phyloP scores from a whole-genome alignment of 2,329 filamentous ascomycete species.

The Talaromyces sp. region DNA sequence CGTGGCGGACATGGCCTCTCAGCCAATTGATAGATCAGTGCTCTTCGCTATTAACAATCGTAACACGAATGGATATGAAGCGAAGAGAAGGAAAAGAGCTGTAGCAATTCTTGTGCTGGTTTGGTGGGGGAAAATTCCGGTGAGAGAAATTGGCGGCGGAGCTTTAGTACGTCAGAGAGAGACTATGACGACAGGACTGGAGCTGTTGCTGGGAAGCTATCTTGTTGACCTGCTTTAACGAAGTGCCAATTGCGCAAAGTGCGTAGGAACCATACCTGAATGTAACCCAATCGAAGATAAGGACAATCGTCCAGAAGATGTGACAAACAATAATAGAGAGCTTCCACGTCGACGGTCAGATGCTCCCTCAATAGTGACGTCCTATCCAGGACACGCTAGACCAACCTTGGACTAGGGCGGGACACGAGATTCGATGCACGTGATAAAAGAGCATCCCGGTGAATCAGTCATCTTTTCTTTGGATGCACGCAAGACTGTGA shows the following conservation, averaged over 20 bases:
- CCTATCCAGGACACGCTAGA: not conserved
- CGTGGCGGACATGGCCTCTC: slow-evolving; percentile 8
- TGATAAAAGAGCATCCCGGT: not conserved
- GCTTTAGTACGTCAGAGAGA: slow-evolving; percentile 18
- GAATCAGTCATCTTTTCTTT: not conserved
- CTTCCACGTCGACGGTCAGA: not conserved
- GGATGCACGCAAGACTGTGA: not conserved
- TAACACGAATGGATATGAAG: not conserved
- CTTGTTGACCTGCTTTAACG: not conserved
- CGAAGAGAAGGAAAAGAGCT: slow-evolving; percentile 19
- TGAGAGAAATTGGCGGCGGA: slow-evolving; percentile 36
- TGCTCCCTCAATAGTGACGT: not conserved
- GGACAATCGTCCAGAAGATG: not conserved
- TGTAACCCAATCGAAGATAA: not conserved
- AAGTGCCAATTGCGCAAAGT: not conserved
- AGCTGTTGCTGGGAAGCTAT: not conserved
- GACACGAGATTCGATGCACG: not conserved
- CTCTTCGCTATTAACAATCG: not conserved
- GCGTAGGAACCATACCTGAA: not conserved
- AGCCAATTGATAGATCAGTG: not conserved
- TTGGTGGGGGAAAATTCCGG: slow-evolving; percentile 31
- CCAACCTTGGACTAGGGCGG: not conserved
- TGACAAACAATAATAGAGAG: not conserved
- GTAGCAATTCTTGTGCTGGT: slow-evolving; percentile 18
- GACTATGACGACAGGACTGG: slow-evolving; percentile 15